Conservation (phyloP, 371 early-diverging fungal species). For the Actinomucor elegans region DNA sequence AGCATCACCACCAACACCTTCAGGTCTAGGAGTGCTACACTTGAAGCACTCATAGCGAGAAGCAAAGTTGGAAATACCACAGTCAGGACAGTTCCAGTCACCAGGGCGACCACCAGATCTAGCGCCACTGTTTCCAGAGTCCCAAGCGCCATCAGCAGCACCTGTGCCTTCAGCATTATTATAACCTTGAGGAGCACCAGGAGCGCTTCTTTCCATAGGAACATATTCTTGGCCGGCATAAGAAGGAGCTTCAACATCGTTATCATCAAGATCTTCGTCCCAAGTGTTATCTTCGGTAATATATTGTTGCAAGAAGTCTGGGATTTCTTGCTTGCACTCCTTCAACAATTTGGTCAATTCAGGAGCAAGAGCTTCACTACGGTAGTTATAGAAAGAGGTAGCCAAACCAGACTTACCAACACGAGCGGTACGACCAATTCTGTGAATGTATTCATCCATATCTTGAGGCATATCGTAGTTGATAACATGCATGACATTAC, state of each 20-base stretch:
- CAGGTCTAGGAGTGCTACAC: conserved; percentile 57
- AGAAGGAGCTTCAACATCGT: conserved; percentile 36
- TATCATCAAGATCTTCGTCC: conserved; percentile 52
- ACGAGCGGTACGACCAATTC: conserved; percentile 82
- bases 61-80: conserved; percentile 36
- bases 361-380: conserved; percentile 46
- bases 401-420: conserved; percentile 74
- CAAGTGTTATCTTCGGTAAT: conserved; percentile 32
- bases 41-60: conserved; percentile 65
- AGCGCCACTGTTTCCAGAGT: conserved; percentile 17
- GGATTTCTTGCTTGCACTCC: conserved; percentile 84
- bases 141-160: conserved; percentile 29
- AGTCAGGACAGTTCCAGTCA: conserved; percentile 38
- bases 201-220: conserved; percentile 32
- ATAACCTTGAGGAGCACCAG: conserved; percentile 38
- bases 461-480: conserved; percentile 82
- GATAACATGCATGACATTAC: conserved; percentile 81
- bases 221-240: conserved; percentile 52
- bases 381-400: conserved; percentile 71
- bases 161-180: conserved; percentile 31
- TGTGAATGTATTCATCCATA: conserved; percentile 85
- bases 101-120: conserved; percentile 25
- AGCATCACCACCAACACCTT: conserved; percentile 48
- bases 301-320: conserved; percentile 65
- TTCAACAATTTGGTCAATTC: conserved; percentile 73